Evolutionary conservation across 345 rosid species (phyloP), one percentile per base, ranked within the genome.

Genomic region (Kernera saxatilis): DNA sequence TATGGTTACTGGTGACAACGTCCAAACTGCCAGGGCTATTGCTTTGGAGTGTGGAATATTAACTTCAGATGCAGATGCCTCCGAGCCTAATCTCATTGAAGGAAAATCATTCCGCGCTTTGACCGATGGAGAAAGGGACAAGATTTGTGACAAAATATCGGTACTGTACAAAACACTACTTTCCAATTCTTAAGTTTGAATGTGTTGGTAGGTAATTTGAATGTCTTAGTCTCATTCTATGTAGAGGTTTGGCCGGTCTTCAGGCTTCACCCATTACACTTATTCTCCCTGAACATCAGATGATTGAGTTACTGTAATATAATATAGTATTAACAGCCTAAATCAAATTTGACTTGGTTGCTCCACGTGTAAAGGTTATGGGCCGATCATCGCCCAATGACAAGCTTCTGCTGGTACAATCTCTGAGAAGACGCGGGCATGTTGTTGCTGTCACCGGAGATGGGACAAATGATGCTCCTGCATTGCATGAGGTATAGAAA

Each of bases 1-100:
- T 30, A 94, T 94, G 99, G 91, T 94, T 39, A 94, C 99, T 72
- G 99, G 99, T 66, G 99, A 94, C 84, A 94, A 94, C 80, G 30
- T 89, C 70, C 90, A 87, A 71, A 94, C 99, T 63, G 99, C 99
- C 2, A 92, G 81, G 79, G 91, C 99, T 56, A 89, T 94, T 79
- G 98, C 98, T 55, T 69, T 89, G 71, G 99, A 94, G 71, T 94
- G 99, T 69, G 99, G 99, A 46, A 94, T 94, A 78, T 72, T 94
- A 73, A 66, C 63, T 11, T 78, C 92, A 39, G 81, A 73, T 70
- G 84, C 74, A 51, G 92, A 89, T n/a, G 86, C 87, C 49, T 54
- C 78, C 1, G 92, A 84, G 52, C 89, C 90, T 46, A 79, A 66
- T 76, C 69, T 94, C 67, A 94, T 94, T 67, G 99, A 94, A 82